These are phyloP conservation scores for Penicillium expansum DNA, from an alignment of 2,329 filamentous ascomycete genomes.

Conservation along the genomic window DNA sequence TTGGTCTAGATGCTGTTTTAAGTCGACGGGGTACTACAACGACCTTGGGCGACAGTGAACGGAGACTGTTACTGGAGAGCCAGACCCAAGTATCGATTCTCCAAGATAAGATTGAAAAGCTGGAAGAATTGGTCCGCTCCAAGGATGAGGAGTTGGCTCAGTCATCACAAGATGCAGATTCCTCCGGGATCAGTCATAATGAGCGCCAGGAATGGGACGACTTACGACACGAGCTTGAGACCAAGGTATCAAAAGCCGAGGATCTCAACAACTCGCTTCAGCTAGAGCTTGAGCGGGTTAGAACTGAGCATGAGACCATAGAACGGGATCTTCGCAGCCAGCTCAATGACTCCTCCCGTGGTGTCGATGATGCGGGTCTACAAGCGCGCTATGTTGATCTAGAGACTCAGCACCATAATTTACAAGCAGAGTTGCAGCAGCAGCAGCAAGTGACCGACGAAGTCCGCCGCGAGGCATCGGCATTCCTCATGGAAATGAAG, in stretches of 20 bases:
- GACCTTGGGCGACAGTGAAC: constrained; percentile 58
- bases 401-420: constrained; percentile 63
- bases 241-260: constrained; percentile 70
- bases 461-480: constrained; percentile 77
- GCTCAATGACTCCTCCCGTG: constrained; percentile 48
- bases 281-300: constrained; percentile 71
- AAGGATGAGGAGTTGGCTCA: constrained; percentile 69
- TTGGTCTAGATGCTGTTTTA: constrained; percentile 56
- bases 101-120: constrained; percentile 66
- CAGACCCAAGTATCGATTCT: constrained; percentile 73
- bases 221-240: constrained; percentile 65
- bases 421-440: constrained; percentile 63
- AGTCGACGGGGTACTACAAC: constrained; percentile 50
- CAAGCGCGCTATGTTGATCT: constrained; percentile 58
- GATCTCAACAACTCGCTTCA: constrained; percentile 76
- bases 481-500: constrained; percentile 87
- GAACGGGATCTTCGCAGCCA: constrained; percentile 63
- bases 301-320: constrained; percentile 64
- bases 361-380: constrained; percentile 52
- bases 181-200: constrained; percentile 50
- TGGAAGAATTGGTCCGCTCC: constrained; percentile 67
- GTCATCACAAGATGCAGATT: constrained; percentile 55
- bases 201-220: constrained; percentile 71
- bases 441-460: constrained; percentile 84
- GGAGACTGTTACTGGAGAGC: constrained; percentile 73